Base-by-base conservation (phyloP, 768 basidiomycete species). In the Chalciporus pseudorubinellus region DNA sequence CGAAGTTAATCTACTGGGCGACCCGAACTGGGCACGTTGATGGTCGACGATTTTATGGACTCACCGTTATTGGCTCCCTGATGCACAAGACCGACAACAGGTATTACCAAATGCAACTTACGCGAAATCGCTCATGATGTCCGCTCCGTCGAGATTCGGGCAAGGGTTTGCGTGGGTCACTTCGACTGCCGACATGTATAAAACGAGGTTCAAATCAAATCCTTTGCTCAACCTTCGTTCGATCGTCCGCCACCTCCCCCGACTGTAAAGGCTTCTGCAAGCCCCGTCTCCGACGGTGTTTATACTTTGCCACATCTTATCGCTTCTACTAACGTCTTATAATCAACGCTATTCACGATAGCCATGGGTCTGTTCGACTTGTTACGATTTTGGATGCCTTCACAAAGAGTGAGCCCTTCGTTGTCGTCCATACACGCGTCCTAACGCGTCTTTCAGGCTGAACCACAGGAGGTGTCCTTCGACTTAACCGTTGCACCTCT, bases 391-490 rank as follows among this genome's bases (percentile, higher is more conserved):
- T 44, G 51, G 53, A 55, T 57, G 52, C 52, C 59, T 46, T 50
- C 58, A 40, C 61, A 61, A 20, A 63, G 51, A 55, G 68, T 71
- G 51, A 54, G 65, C 59, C 34, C 12, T 31, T 3, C 21, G 38
- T 39, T 33, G 9, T 13, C 26, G 4, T 29, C 39, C 14, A 20
- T 26, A 19, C 11, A 20, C 38, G 7, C 26, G 7, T 47, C 39
- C 49, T 64, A 16, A 69, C 45, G 6, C 28, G 24, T 45, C 18
- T 18, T 13, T 49, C 29, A 74, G 68, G 62, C 59, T 18, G 59
- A 69, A 16, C 62, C 70, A 28, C 72, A 72, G 46, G 66, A 73
- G 50, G 55, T 77, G 43, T 72, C 71, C 42, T 71, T 77, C 52
- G 68, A 72, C 59, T 59, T 79, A 48, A 61, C 67, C 50, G 56